Percentiles rank a stretch among this genome's conserved stretches.
These are phyloP conservation scores for Schizophyllum amplum DNA, from an alignment of 1,284 basidiomycete genomes.

Conservation along the genomic window DNA sequence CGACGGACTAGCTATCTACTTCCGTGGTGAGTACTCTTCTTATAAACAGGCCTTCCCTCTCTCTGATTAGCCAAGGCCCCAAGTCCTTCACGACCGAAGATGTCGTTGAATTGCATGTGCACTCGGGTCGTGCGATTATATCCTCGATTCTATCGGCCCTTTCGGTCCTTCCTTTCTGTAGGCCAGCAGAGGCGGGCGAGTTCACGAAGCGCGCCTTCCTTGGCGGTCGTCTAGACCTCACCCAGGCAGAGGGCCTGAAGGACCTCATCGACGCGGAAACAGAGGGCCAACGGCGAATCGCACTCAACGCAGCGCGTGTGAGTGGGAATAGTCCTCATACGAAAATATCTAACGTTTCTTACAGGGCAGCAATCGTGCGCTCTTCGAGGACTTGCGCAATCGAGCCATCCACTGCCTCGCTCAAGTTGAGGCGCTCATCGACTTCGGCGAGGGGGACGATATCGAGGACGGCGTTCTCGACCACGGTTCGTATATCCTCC, in stretches of 20 bases:
- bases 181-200: conserved; percentile 79
- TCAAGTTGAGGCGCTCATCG: conserved; percentile 79
- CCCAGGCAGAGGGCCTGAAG: conserved; percentile 77
- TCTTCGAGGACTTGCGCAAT: conserved; percentile 56
- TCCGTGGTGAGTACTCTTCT: conserved; percentile 45
- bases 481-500: conserved; percentile 36
- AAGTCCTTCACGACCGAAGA: conserved; percentile 78
- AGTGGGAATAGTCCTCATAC: conserved; percentile 18
- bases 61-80: conserved; percentile 35
- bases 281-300: conserved; percentile 68
- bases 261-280: conserved; percentile 85
- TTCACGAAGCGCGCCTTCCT: conserved; percentile 81
- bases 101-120: conserved; percentile 80
- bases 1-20: conserved; percentile 75
- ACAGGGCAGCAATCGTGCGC: conserved; percentile 51
- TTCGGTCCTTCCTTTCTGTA: conserved; percentile 47
- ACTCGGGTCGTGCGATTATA: conserved; percentile 80
- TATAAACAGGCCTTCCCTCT: not conserved
- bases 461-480: conserved; percentile 72
- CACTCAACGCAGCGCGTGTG: conserved; percentile 61
- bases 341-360: not conserved
- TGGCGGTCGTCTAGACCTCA: conserved; percentile 73
- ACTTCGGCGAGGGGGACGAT: conserved; percentile 86
- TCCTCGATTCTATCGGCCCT: conserved; percentile 60
- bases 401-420: conserved; percentile 68